A percentile compares a stretch with the other conserved stretches of the same genome.
Conservation (phyloP, 768 basidiomycete species). For the Flagelloscypha sp. region DNA sequence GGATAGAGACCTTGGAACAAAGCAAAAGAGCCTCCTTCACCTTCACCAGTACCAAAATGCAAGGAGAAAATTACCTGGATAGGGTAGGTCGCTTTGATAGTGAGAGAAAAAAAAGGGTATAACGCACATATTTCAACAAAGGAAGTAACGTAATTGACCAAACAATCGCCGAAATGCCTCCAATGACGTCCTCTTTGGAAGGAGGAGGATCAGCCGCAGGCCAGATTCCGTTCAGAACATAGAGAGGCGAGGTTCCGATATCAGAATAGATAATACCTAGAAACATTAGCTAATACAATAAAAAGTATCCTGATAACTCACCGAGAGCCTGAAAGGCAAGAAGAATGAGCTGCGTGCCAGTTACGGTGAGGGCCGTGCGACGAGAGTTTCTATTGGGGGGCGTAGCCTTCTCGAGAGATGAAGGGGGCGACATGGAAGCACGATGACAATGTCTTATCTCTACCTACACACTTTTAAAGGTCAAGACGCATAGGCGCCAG, state of each 20-base stretch:
- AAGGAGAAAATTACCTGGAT: constrained; percentile 37
- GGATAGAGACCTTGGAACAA: constrained; percentile 56
- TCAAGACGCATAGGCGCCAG: too few relatives aligned
- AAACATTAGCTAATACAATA: constrained; percentile 7
- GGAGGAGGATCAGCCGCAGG: constrained; percentile 38
- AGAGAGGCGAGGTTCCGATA: constrained; percentile 53
- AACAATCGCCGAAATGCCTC: constrained; percentile 53
- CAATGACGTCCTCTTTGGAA: constrained; percentile 52
- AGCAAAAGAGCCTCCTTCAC: constrained; percentile 66
- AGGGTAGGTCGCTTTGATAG: not conserved
- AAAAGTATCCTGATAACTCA: constrained; percentile 7
- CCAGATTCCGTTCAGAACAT: constrained; percentile 62
- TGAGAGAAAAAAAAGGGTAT: not conserved
- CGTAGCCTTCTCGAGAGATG: too few relatives aligned
- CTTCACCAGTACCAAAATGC: constrained; percentile 42
- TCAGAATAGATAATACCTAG: constrained; percentile 44
- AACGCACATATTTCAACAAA: constrained; percentile 52
- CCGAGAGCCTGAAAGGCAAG: constrained; percentile 21
- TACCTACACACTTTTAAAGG: too few relatives aligned
- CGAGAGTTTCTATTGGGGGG: too few relatives aligned
- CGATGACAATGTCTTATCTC: too few relatives aligned
- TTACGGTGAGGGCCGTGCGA: constrained; percentile 23
- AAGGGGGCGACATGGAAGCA: too few relatives aligned
- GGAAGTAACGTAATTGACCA: constrained; percentile 59
- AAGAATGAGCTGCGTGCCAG: constrained; percentile 21